phyloP scores from a whole-genome alignment of 2,329 filamentous ascomycete genomes.

The Cryphonectria radicalis region DNA sequence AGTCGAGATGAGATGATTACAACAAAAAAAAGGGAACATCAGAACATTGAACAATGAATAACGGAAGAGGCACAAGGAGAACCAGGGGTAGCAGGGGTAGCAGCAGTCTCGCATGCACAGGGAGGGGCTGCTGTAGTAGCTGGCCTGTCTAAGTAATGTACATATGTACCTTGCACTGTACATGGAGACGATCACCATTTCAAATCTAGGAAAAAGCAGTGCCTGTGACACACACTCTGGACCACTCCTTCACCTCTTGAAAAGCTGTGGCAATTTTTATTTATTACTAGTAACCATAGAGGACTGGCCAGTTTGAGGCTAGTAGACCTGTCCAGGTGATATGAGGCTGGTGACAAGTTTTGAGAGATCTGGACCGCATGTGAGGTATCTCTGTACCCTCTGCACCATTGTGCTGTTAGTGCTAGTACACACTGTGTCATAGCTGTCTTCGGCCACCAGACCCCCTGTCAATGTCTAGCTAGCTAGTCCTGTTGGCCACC shows the following conservation, averaged over 20 bases:
- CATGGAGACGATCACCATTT: neutral
- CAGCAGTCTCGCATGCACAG: neutral
- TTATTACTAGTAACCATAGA: neutral
- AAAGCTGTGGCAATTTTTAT: neutral
- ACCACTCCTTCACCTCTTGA: neutral
- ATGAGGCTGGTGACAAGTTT: neutral
- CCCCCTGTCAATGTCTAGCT: conserved; percentile 6
- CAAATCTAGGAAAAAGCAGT: neutral
- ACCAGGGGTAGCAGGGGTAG: conserved; percentile 4
- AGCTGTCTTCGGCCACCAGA: neutral
- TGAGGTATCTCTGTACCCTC: neutral
- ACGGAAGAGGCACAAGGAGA: neutral
- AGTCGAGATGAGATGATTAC: neutral
- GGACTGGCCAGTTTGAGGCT: neutral
- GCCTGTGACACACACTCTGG: neutral
- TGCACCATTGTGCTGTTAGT: neutral
- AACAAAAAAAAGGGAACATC: neutral
- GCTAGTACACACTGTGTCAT: neutral
- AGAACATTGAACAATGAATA: neutral
- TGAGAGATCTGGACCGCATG: neutral
- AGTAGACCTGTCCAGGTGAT: neutral
- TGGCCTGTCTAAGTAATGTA: neutral
- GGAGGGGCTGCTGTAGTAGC: neutral
- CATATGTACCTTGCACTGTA: neutral
- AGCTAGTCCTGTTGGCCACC: neutral